phyloP scores from a whole-genome alignment of 2,329 filamentous ascomycete genomes.

The Dothideomycetes sp. region DNA sequence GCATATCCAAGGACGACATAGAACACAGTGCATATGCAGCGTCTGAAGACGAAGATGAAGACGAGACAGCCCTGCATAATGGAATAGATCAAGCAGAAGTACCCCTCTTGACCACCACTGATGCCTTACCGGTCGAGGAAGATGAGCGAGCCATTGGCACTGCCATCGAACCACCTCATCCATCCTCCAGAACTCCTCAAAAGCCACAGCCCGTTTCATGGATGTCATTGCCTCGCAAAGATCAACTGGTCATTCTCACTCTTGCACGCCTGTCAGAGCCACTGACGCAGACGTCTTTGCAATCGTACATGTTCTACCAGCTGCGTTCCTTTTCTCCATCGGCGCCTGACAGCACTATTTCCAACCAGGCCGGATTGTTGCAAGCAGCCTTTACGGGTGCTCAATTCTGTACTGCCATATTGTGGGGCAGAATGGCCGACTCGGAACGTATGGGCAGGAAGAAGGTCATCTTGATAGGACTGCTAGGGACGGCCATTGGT shows the following conservation, averaged over 20 bases:
- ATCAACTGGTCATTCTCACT: conserved; percentile 66
- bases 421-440: conserved; percentile 66
- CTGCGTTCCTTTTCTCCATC: conserved; percentile 59
- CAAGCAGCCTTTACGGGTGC: conserved; percentile 70
- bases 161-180: background rate
- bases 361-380: conserved; percentile 65
- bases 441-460: conserved; percentile 58
- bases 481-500: conserved; percentile 57
- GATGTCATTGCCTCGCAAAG: conserved; percentile 63
- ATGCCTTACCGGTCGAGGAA: background rate
- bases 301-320: conserved; percentile 80
- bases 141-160: background rate
- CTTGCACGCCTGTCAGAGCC: conserved; percentile 73
- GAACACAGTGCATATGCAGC: too few relatives aligned
- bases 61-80: background rate
- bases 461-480: conserved; percentile 63
- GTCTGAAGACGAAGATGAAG: too few relatives aligned
- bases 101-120: background rate
- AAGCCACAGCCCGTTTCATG: conserved; percentile 49
- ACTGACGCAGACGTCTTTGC: conserved; percentile 64
- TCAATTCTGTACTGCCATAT: conserved; percentile 71
- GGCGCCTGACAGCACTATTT: conserved; percentile 51
- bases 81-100: background rate
- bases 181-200: conserved; percentile 1
- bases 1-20: too few relatives aligned